These are phyloP conservation scores for Scheffersomyces quercinus DNA, from an alignment of 1,139 yeast species.

Conservation along the genomic window DNA sequence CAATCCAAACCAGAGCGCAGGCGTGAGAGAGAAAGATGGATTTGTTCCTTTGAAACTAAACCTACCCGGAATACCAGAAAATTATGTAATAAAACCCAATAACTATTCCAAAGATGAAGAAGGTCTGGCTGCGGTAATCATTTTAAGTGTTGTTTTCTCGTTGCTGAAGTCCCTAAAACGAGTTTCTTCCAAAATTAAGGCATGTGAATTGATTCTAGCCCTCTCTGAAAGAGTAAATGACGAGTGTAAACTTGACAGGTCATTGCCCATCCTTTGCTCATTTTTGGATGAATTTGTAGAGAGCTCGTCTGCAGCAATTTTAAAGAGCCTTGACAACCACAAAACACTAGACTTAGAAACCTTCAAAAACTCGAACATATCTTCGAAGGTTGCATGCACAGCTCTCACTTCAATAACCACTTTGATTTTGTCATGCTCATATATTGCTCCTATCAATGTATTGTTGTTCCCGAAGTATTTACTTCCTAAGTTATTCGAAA, in stretches of 20 bases:
- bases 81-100: constrained; percentile 44
- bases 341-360: neutral
- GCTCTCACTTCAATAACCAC: constrained; percentile 63
- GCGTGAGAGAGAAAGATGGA: constrained; percentile 6
- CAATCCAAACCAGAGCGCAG: neutral
- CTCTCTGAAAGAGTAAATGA: constrained; percentile 77
- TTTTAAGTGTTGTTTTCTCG: constrained; percentile 65
- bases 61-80: constrained; percentile 46
- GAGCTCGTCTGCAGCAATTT: constrained; percentile 2
- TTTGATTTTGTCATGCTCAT: constrained; percentile 62
- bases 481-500: constrained; percentile 62
- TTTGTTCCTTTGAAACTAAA: constrained; percentile 47
- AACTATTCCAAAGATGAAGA: constrained; percentile 16
- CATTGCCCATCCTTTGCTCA: constrained; percentile 74
- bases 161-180: constrained; percentile 64
- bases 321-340: neutral
- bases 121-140: constrained; percentile 59
- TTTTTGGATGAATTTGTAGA: constrained; percentile 37
- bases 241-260: constrained; percentile 81
- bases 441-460: constrained; percentile 73
- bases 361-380: constrained; percentile 7
- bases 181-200: constrained; percentile 63
- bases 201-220: constrained; percentile 75
- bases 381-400: constrained; percentile 55
- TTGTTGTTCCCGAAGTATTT: constrained; percentile 79